Conservation (phyloP, 2,329 filamentous ascomycete species). For the Arthrocladium fulminans region DNA sequence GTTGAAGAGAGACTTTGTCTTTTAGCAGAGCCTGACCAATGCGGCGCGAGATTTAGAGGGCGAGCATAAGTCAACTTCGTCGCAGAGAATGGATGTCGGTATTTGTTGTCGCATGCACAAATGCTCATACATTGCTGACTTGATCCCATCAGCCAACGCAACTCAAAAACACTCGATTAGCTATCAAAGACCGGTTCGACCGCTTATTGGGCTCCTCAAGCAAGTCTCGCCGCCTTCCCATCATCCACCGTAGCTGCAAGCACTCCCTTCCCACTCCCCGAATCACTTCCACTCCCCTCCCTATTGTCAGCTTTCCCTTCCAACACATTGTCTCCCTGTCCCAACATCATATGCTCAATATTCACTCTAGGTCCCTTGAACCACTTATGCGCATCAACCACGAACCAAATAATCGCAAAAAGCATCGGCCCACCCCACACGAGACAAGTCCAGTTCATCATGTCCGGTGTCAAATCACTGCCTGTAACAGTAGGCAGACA, state of each 20-base stretch:
- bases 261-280: slow-evolving; percentile 78
- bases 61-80: no score
- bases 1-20: no score
- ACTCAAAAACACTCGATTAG: no score
- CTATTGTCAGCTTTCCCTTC: slow-evolving; percentile 23
- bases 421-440: slow-evolving; percentile 29
- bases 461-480: slow-evolving; percentile 50
- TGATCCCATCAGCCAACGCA: no score
- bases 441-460: slow-evolving; percentile 35
- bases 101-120: no score
- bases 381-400: slow-evolving; percentile 27
- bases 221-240: slow-evolving; percentile 65
- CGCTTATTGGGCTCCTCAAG: neutral
- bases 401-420: slow-evolving; percentile 25
- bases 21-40: no score
- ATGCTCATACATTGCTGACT: no score
- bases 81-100: no score
- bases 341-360: slow-evolving; percentile 34
- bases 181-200: no score
- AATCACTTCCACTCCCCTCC: slow-evolving; percentile 43
- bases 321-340: slow-evolving; percentile 30
- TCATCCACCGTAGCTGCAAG: slow-evolving; percentile 90
- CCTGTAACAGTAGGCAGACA: slow-evolving; percentile 55
- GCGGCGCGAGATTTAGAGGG: no score
- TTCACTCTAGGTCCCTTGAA: slow-evolving; percentile 30